These are phyloP conservation scores for Aspergillus sp. DNA, from an alignment of 2,329 filamentous ascomycete species.

Conservation along the genomic window DNA sequence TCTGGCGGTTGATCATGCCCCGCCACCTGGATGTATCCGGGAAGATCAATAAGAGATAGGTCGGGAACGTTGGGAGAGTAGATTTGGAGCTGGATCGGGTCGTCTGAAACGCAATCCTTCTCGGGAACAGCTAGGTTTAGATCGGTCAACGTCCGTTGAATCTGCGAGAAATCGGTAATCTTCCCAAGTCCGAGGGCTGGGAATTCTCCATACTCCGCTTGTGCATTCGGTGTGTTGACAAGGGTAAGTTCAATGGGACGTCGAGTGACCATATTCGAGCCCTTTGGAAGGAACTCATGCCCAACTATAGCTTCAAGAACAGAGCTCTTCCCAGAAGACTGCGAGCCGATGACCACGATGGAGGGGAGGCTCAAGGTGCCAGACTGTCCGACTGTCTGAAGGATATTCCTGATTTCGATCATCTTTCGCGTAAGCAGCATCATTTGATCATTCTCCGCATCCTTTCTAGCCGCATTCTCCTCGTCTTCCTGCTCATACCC, in stretches of 20 bases:
- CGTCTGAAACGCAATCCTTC: constrained; percentile 88
- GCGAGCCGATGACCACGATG: constrained; percentile 98
- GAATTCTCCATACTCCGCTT: constrained; percentile 92
- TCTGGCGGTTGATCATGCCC: constrained; percentile 87
- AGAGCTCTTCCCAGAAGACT: constrained; percentile 97
- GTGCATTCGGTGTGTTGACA: constrained; percentile 86
- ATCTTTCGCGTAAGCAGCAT: constrained; percentile 99
- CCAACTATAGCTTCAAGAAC: constrained; percentile 96
- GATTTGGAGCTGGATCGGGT: constrained; percentile 93
- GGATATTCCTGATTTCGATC: constrained; percentile 94
- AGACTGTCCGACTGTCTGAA: constrained; percentile 90
- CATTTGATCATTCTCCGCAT: constrained; percentile 93
- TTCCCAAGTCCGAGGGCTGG: constrained; percentile 85
- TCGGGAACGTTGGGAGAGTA: constrained; percentile 96
- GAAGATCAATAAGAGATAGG: constrained; percentile 90
- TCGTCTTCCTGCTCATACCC: constrained; percentile 70
- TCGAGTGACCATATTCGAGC: constrained; percentile 97
- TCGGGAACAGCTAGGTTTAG: constrained; percentile 91
- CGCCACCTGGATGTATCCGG: constrained; percentile 95
- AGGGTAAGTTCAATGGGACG: constrained; percentile 94
- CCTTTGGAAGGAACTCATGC: constrained; percentile 95
- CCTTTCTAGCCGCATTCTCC: constrained; percentile 60
- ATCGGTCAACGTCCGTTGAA: constrained; percentile 91
- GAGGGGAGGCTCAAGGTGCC: constrained; percentile 85
- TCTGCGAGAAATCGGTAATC: constrained; percentile 77